Conservation (phyloP, 345 rosid species). For the Eucalyptus cladocalyx region DNA sequence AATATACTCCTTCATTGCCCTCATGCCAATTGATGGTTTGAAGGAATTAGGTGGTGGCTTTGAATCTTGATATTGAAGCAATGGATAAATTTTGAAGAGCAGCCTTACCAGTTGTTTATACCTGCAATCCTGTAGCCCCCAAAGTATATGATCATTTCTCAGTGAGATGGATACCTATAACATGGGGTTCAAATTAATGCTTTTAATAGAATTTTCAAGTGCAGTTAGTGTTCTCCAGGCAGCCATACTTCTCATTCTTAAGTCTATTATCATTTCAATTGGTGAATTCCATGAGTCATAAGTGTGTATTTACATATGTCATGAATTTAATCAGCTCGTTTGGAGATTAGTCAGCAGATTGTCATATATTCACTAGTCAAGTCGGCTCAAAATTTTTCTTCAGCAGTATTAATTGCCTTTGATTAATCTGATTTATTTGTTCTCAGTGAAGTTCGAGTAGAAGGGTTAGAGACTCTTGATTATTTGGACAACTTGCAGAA, state of each 20-base stretch:
- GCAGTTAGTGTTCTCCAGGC: not conserved
- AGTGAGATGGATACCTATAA: not conserved
- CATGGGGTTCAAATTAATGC: not conserved
- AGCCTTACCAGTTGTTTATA: not conserved
- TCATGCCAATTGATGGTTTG: not conserved
- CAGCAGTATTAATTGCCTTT: not conserved
- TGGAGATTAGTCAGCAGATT: not conserved
- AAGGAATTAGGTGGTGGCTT: not conserved
- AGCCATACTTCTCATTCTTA: not conserved
- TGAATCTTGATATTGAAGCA: not conserved
- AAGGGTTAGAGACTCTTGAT: constrained; percentile 89
- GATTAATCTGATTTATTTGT: not conserved
- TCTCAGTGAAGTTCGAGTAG: constrained; percentile 89
- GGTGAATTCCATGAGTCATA: not conserved
- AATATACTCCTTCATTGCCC: not conserved
- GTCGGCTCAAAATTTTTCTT: not conserved
- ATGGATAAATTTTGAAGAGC: not conserved
- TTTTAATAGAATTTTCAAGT: not conserved
- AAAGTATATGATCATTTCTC: not conserved
- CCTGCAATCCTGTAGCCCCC: not conserved
- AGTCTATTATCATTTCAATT: not conserved
- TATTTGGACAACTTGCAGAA: constrained; percentile 85
- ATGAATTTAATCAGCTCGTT: not conserved
- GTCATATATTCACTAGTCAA: not conserved
- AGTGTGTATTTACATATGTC: not conserved